Evolutionary conservation across 345 rosid species (phyloP), one percentile per base, ranked within the genome.

Genomic region (Eucalyptus marginata): DNA sequence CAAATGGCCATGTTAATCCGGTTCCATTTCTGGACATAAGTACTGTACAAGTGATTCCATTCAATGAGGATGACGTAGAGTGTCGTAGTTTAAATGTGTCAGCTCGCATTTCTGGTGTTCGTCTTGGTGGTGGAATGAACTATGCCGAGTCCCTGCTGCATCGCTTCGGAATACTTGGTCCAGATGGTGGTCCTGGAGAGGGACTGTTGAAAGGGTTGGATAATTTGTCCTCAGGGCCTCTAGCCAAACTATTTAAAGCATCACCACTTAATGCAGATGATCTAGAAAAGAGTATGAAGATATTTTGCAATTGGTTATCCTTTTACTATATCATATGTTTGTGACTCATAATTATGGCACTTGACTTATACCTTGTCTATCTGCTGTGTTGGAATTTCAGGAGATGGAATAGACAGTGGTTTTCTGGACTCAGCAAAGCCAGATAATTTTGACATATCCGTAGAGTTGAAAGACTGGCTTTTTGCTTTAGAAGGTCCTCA

Each of bases 61-160:
- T 98, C 54, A 93, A 94, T 87, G 99, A 95, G 92, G 89, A 86
- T 92, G 99, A 98, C 90, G 92, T 91, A 90, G 99, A 95, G 90
- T 95, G 99, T 92, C 98, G 93, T 90, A 96, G 99, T 92, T 92
- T 98, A 90, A 94, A 94, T 79, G 90, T 97, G n/a, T 90, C 93
- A 89, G 99, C 98, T 90, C 92, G 96, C 88, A 89, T 98, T 90
- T 97, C 98, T 89, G 99, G 99, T 89, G 93, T 98, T 89, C 96
- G 96, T 85, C 95, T 98, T 88, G 98, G 99, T 64, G 99, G 99
- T 91, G 99, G 99, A 90, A 96, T 98, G 99, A 95, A 92, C 92
- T 97, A 97, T 92, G 92, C 97, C 12, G 99, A 98, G 94, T 92
- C 96, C 88, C 93, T 98, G 58, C 93, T 98, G 90, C 99, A 97